A percentile compares a stretch with the other conserved stretches of the same genome.
These are phyloP conservation scores for Puccinia polysora DNA, from an alignment of 1,284 basidiomycete genomes.

Conservation along the genomic window DNA sequence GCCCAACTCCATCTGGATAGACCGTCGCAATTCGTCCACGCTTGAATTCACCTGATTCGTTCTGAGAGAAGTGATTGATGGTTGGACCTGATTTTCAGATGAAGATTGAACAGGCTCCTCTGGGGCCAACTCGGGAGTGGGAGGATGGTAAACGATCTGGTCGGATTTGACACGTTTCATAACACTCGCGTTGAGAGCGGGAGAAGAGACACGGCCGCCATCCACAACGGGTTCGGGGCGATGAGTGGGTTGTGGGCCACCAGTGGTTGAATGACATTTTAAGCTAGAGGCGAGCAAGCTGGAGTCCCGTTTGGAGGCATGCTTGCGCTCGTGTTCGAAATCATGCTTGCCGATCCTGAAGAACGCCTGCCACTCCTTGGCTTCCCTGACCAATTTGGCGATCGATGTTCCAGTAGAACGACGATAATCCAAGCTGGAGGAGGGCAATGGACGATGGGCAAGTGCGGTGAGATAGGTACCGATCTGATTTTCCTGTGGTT, in stretches of 20 bases:
- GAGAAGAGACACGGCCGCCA: not conserved
- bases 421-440: not conserved
- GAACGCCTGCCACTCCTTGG: constrained; percentile 30
- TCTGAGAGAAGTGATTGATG: not conserved
- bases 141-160: constrained; percentile 1
- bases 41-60: too few species aligned
- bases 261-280: not conserved
- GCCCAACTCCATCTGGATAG: not conserved
- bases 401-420: not conserved
- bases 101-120: not conserved
- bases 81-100: too few species aligned
- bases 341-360: constrained; percentile 38
- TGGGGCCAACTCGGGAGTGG: not conserved
- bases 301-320: constrained; percentile 7
- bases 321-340: constrained; percentile 25
- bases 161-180: constrained; percentile 33
- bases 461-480: constrained; percentile 22
- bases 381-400: constrained; percentile 3
- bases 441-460: constrained; percentile 3
- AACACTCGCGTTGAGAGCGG: not conserved
- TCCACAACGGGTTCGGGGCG: not conserved
- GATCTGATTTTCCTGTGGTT: constrained; percentile 11
- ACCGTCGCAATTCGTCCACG: too few species aligned
- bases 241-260: not conserved
- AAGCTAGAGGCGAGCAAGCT: not conserved